A percentile compares a stretch with the other conserved stretches of the same genome.
Evolutionary conservation across 2,329 filamentous ascomycete species (phyloP).

Genomic region (Paracoccidioides brasiliensis): DNA sequence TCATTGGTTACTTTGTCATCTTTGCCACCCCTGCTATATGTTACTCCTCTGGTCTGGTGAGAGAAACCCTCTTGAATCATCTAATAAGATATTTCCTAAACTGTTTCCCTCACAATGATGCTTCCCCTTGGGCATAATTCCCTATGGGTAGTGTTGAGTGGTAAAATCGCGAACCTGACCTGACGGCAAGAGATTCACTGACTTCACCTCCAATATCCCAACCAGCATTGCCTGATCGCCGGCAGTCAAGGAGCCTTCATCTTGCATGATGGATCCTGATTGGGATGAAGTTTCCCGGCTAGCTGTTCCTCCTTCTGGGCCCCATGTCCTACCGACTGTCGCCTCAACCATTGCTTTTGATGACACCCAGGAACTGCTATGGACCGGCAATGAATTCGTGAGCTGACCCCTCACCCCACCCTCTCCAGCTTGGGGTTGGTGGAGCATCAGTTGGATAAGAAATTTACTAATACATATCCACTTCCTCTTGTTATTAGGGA

Average conservation of each 20-base stretch:
- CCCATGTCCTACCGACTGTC: slow-evolving; percentile 55
- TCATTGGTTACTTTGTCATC: background rate
- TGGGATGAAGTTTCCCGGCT: slow-evolving; percentile 62
- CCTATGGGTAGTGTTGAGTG: slow-evolving; percentile 19
- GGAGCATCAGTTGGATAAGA: background rate
- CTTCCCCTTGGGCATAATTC: slow-evolving; percentile 19
- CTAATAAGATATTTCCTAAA: background rate
- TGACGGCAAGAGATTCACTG: background rate
- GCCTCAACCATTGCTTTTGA: slow-evolving; percentile 81
- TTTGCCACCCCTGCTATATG: no score
- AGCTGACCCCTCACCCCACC: slow-evolving; percentile 19
- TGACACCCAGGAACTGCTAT: slow-evolving; percentile 74
- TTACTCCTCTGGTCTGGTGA: background rate
- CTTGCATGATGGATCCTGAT: slow-evolving; percentile 33
- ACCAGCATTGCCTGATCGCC: background rate
- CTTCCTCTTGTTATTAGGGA: slow-evolving; percentile 43
- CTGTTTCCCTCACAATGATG: slow-evolving; percentile 18
- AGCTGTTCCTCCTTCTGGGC: slow-evolving; percentile 62
- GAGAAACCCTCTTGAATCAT: background rate
- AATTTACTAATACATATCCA: background rate
- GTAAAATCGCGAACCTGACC: background rate
- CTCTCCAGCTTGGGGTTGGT: background rate
- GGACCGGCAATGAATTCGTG: slow-evolving; percentile 86
- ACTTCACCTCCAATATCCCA: background rate
- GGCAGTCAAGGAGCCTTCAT: background rate